These are phyloP conservation scores for Colletotrichum trifolii DNA, from an alignment of 2,329 filamentous ascomycete genomes.

Conservation along the genomic window DNA sequence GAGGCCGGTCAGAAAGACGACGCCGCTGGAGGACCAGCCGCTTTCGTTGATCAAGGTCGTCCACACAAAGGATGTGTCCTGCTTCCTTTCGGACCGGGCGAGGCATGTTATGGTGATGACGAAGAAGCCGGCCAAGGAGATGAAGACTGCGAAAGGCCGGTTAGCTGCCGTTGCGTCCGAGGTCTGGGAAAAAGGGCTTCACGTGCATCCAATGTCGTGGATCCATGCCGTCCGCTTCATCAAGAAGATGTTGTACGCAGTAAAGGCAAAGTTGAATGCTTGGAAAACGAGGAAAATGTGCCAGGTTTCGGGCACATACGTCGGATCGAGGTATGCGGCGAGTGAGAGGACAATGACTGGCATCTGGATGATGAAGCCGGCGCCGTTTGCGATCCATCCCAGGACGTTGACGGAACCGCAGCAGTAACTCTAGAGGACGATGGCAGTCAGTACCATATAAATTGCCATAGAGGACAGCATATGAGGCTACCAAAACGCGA, in stretches of 20 bases:
- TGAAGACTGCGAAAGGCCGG: slow-evolving; percentile 2
- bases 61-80: slow-evolving; percentile 42
- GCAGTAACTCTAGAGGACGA: slow-evolving; percentile 13
- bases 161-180: neutral
- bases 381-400: slow-evolving; percentile 29
- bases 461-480: accelerated
- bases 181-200: neutral
- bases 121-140: slow-evolving; percentile 40
- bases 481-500: slow-evolving; percentile 8
- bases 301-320: slow-evolving; percentile 20
- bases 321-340: slow-evolving; percentile 16
- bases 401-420: slow-evolving; percentile 25
- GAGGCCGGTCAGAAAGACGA: slow-evolving; percentile 53
- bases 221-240: slow-evolving; percentile 27
- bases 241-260: slow-evolving; percentile 19
- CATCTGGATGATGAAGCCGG: slow-evolving; percentile 33
- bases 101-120: slow-evolving; percentile 46
- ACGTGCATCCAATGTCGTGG: slow-evolving; percentile 23
- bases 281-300: slow-evolving; percentile 24
- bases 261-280: slow-evolving; percentile 17
- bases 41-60: slow-evolving; percentile 43
- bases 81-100: slow-evolving; percentile 31
- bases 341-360: slow-evolving; percentile 22
- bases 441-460: accelerated
- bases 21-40: slow-evolving; percentile 43